phyloP scores from a whole-genome alignment of 257 asterid genomes.

The Mentha longifolia region DNA sequence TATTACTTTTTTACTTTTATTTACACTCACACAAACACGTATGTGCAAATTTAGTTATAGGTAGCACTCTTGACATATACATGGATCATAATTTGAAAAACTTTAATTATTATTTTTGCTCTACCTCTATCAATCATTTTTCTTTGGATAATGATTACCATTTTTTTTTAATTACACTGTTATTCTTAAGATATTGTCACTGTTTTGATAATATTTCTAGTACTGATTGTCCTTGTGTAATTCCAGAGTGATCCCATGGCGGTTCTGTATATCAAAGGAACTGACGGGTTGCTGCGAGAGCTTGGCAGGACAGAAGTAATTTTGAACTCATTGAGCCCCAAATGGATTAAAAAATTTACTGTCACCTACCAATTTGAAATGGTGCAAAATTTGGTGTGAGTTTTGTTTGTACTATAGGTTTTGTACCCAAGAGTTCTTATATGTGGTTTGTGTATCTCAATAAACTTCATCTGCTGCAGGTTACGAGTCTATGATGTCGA shows the following conservation, averaged over 20 bases:
- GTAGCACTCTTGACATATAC: constrained; percentile 24
- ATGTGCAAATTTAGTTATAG: not conserved
- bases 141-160: constrained; percentile 14
- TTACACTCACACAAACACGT: not conserved
- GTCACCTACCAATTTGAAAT: constrained; percentile 87
- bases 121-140: constrained; percentile 10
- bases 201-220: constrained; percentile 18
- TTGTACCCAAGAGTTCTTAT: constrained; percentile 26
- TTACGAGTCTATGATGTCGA: constrained; percentile 91
- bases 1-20: not conserved
- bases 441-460: constrained; percentile 33
- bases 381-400: constrained; percentile 97
- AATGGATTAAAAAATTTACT: constrained; percentile 78
- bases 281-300: constrained; percentile 84
- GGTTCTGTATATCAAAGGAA: constrained; percentile 68
- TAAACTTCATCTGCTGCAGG: constrained; percentile 55
- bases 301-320: constrained; percentile 94
- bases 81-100: not conserved
- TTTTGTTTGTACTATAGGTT: constrained; percentile 39
- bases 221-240: constrained; percentile 36
- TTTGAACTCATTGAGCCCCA: constrained; percentile 86
- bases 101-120: not conserved
- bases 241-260: constrained; percentile 98
- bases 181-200: constrained; percentile 24
- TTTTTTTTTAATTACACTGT: not conserved